These are phyloP conservation scores for Pistacia integerrima DNA, from an alignment of 345 rosid species.

Conservation along the genomic window DNA sequence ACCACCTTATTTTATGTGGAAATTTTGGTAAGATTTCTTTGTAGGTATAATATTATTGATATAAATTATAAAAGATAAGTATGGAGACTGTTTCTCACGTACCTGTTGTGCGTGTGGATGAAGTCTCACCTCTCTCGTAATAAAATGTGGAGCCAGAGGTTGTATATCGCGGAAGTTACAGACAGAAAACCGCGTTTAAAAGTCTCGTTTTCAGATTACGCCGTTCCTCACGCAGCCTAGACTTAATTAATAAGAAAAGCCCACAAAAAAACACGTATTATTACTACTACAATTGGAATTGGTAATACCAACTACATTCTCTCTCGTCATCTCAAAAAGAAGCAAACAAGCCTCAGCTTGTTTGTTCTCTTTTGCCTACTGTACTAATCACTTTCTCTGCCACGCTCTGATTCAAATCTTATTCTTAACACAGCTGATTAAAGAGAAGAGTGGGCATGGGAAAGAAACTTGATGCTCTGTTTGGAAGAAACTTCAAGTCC, in stretches of 20 bases:
- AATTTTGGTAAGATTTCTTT: too few relatives aligned
- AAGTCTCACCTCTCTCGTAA: background rate
- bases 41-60: too few relatives aligned
- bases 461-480: conserved; percentile 71
- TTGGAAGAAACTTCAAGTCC: conserved; percentile 65
- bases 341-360: conserved; percentile 13
- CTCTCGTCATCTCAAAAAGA: conserved; percentile 33
- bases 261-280: background rate
- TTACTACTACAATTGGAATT: background rate
- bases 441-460: conserved; percentile 49
- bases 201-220: background rate
- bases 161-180: background rate
- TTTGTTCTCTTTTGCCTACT: conserved; percentile 16
- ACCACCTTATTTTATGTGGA: too few relatives aligned
- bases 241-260: background rate
- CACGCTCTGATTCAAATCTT: background rate
- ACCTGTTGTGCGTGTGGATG: background rate
- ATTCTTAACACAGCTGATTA: background rate
- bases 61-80: too few relatives aligned
- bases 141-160: too few relatives aligned
- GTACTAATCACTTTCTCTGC: background rate
- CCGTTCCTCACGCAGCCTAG: background rate
- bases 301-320: too few relatives aligned
- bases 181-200: background rate
- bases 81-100: background rate